These are phyloP conservation scores for Hypoxylon sp. DNA, from an alignment of 2,329 filamentous ascomycete species.

Conservation along the genomic window DNA sequence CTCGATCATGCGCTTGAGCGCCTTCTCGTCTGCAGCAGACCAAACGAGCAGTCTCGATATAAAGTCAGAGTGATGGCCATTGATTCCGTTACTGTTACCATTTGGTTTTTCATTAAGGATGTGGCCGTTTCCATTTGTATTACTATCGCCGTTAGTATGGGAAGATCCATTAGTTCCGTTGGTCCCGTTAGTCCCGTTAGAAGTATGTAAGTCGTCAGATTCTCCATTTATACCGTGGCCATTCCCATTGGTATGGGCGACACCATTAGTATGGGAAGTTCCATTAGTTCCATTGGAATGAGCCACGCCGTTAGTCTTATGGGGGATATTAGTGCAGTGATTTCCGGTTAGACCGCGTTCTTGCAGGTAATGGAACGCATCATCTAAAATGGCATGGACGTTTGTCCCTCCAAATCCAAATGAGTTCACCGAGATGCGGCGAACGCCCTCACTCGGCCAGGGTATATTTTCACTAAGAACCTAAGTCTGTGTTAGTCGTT, in stretches of 20 bases:
- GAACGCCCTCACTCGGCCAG: slow-evolving; percentile 56
- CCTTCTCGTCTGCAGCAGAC: slow-evolving; percentile 53
- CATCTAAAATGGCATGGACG: slow-evolving; percentile 49
- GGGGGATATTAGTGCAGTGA: slow-evolving; percentile 36
- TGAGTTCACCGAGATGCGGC: slow-evolving; percentile 53
- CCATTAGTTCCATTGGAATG: slow-evolving; percentile 6
- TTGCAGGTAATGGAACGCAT: slow-evolving; percentile 47
- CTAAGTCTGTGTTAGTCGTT: slow-evolving; percentile 36
- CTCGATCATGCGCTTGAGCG: slow-evolving; percentile 47
- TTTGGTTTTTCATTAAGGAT: slow-evolving; percentile 19
- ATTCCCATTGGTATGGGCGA: slow-evolving; percentile 9
- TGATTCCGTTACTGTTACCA: slow-evolving; percentile 17
- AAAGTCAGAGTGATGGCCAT: slow-evolving; percentile 49
- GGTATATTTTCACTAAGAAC: slow-evolving; percentile 44
- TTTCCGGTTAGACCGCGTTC: slow-evolving; percentile 39
- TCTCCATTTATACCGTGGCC: not conserved
- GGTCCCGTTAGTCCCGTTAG: slow-evolving; percentile 46
- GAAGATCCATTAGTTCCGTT: slow-evolving; percentile 24
- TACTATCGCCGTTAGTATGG: not conserved
- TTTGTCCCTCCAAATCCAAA: slow-evolving; percentile 53
- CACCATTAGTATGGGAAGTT: slow-evolving; percentile 46
- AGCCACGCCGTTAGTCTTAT: slow-evolving; percentile 2
- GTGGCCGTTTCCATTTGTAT: slow-evolving; percentile 16
- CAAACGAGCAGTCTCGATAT: slow-evolving; percentile 49
- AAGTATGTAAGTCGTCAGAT: not conserved